phyloP scores from a whole-genome alignment of 208 protist genomes.

The Phytomonas serpens region DNA sequence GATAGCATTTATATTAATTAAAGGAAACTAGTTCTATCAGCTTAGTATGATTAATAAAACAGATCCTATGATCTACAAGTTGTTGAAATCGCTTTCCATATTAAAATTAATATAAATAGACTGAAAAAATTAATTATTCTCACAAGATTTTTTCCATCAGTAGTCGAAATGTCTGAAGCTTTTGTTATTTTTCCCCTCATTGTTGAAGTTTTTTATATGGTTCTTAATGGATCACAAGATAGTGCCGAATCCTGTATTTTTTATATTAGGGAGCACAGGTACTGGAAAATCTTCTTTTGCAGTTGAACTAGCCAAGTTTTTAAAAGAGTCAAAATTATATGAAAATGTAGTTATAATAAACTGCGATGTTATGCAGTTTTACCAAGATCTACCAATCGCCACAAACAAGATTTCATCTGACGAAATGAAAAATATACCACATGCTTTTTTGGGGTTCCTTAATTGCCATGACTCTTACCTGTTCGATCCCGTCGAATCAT shows the following conservation, averaged over 20 bases:
- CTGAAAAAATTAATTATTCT: neutral
- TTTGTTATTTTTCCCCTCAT: neutral
- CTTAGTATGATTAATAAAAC: neutral
- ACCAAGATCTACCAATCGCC: constrained; percentile 66
- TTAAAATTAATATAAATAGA: neutral
- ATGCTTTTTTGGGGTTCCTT: constrained; percentile 76
- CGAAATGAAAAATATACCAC: constrained; percentile 51
- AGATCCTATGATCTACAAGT: neutral
- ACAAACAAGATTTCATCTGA: constrained; percentile 76
- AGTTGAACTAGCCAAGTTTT: constrained; percentile 49
- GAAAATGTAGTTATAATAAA: constrained; percentile 72
- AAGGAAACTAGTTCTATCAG: neutral
- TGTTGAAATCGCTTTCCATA: neutral
- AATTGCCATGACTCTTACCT: constrained; percentile 21
- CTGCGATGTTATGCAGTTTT: constrained; percentile 89
- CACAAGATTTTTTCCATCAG: too few species aligned
- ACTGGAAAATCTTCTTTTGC: constrained; percentile 76
- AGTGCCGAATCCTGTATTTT: constrained; percentile 42
- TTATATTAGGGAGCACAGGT: constrained; percentile 82
- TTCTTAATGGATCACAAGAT: neutral
- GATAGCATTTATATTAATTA: neutral
- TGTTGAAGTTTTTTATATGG: neutral
- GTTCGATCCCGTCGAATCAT: constrained; percentile 15
- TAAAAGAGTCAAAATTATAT: constrained; percentile 27
- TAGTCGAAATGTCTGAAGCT: neutral